A percentile compares a stretch with the other conserved stretches of the same genome.
Conservation (phyloP, 2,329 filamentous ascomycete genomes). For the Alternaria sp. region DNA sequence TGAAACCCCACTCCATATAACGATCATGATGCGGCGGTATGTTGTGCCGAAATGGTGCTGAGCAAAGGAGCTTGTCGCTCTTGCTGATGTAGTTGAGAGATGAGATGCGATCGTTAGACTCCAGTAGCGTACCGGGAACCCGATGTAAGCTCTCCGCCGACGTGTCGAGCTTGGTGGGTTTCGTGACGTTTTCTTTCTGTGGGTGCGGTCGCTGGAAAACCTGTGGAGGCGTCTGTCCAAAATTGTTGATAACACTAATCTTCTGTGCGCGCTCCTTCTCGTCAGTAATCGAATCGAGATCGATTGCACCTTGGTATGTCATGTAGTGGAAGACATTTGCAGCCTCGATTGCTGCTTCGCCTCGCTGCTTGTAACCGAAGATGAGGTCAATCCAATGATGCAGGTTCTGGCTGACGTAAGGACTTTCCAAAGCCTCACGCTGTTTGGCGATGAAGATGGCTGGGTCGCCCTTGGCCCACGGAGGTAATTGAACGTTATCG, state of each 20-base stretch:
- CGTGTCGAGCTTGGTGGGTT: constrained; percentile 75
- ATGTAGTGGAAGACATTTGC: constrained; percentile 96
- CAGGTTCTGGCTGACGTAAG: constrained; percentile 85
- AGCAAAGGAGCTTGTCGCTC: constrained; percentile 81
- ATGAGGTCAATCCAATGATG: constrained; percentile 96
- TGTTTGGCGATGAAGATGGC: constrained; percentile 96
- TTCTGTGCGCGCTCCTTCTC: constrained; percentile 85
- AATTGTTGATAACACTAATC: constrained; percentile 97
- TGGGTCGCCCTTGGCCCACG: constrained; percentile 95
- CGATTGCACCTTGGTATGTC: constrained; percentile 91
- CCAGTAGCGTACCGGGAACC: constrained; percentile 77
- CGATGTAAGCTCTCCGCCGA: constrained; percentile 77
- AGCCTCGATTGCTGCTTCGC: constrained; percentile 87
- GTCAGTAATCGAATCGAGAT: constrained; percentile 89
- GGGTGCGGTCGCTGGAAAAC: constrained; percentile 86
- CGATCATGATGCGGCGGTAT: constrained; percentile 87
- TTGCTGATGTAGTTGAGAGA: constrained; percentile 80
- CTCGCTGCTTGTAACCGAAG: constrained; percentile 92
- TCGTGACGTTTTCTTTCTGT: constrained; percentile 70
- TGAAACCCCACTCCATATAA: constrained; percentile 95
- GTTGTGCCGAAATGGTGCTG: constrained; percentile 83
- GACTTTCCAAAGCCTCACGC: constrained; percentile 92
- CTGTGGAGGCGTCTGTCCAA: constrained; percentile 96
- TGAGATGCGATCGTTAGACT: constrained; percentile 78
- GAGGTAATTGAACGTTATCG: constrained; percentile 86